These are phyloP conservation scores for Candida railenensis DNA, from an alignment of 805 yeast genomes.

Conservation along the genomic window DNA sequence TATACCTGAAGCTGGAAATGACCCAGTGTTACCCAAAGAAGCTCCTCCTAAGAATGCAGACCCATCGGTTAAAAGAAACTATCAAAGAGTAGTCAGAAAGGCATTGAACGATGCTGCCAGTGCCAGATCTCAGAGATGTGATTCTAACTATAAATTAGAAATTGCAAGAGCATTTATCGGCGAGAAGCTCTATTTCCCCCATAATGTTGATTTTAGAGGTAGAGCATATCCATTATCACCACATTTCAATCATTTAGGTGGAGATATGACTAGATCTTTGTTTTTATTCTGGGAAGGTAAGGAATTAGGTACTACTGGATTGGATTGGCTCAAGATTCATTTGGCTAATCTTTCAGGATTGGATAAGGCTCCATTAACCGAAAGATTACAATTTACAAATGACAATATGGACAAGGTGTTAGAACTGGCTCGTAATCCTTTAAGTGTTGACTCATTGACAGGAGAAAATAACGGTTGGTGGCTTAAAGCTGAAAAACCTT, in stretches of 20 bases:
- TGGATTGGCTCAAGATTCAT: slow-evolving; percentile 76
- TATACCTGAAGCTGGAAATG: slow-evolving; percentile 54
- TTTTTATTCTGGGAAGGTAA: slow-evolving; percentile 77
- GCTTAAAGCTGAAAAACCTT: slow-evolving; percentile 75
- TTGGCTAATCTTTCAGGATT: slow-evolving; percentile 71
- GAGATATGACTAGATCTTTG: slow-evolving; percentile 72
- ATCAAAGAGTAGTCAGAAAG: slow-evolving; percentile 61
- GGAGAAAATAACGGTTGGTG: slow-evolving; percentile 51
- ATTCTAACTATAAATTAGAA: slow-evolving; percentile 87
- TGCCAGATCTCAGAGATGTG: slow-evolving; percentile 86
- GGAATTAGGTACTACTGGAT: slow-evolving; percentile 60
- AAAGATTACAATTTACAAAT: slow-evolving; percentile 60
- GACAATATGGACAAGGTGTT: slow-evolving; percentile 53
- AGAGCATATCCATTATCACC: slow-evolving; percentile 82
- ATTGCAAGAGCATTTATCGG: slow-evolving; percentile 90
- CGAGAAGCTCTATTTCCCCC: slow-evolving; percentile 74
- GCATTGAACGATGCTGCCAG: slow-evolving; percentile 61
- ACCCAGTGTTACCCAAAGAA: slow-evolving; percentile 46
- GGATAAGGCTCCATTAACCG: slow-evolving; percentile 68
- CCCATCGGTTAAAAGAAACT: slow-evolving; percentile 66
- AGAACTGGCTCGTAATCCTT: slow-evolving; percentile 64
- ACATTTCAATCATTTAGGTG: slow-evolving; percentile 77
- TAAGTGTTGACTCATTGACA: slow-evolving; percentile 26
- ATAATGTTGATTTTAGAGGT: slow-evolving; percentile 79
- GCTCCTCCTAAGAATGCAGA: slow-evolving; percentile 68